Conservation (phyloP, 768 basidiomycete genomes). For the Rhizopogon salebrosus region DNA sequence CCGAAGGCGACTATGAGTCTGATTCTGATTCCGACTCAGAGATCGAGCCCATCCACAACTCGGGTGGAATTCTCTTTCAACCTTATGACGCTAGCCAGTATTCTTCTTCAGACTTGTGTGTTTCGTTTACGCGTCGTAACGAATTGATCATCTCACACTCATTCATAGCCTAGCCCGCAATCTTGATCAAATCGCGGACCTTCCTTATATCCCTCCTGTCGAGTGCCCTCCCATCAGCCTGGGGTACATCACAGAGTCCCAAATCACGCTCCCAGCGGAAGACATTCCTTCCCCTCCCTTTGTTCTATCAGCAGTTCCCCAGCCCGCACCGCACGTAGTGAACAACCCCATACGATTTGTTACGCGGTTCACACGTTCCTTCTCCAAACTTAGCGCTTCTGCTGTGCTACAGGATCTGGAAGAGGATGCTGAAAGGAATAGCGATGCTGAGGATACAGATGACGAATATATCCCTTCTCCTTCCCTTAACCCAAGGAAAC, state of each 20-base stretch:
- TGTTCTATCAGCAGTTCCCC: background rate
- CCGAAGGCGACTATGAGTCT: slow-evolving; percentile 17
- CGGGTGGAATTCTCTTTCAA: background rate
- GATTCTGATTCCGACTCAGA: slow-evolving; percentile 28
- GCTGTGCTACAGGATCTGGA: slow-evolving; percentile 9
- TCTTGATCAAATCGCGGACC: slow-evolving; percentile 1
- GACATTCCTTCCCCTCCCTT: background rate
- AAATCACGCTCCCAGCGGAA: background rate
- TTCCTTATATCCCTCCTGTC: slow-evolving; percentile 10
- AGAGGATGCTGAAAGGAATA: slow-evolving; percentile 30
- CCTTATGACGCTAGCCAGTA: background rate
- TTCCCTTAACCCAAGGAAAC: slow-evolving; percentile 27
- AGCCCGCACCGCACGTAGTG: background rate
- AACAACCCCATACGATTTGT: slow-evolving; percentile 2
- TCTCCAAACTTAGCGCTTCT: background rate
- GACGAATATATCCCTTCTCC: slow-evolving; percentile 43
- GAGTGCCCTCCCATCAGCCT: slow-evolving; percentile 6
- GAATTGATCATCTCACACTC: slow-evolving; percentile 10
- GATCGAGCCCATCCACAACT: slow-evolving; percentile 13
- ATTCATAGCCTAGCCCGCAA: slow-evolving; percentile 14
- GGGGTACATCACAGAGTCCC: background rate
- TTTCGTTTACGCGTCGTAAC: background rate
- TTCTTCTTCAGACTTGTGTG: slow-evolving; percentile 22
- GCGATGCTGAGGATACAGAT: slow-evolving; percentile 35
- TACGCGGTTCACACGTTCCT: slow-evolving; percentile 12